Evolutionary conservation across 805 yeast genomes (phyloP).

Genomic region (Cyberlindnera xylosilytica): DNA sequence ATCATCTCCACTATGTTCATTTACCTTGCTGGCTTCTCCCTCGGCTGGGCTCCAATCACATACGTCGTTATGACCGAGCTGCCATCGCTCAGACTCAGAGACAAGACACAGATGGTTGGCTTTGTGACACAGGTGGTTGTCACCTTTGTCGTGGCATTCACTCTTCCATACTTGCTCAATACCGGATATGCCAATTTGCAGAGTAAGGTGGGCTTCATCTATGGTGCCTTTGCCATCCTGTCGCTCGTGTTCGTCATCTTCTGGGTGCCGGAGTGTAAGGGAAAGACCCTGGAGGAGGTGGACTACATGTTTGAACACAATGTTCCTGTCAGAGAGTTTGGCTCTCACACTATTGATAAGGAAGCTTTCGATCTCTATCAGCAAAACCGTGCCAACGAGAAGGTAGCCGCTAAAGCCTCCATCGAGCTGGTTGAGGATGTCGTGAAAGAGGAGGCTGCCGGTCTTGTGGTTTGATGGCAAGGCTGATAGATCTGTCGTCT

Average conservation of each 20-base stretch:
- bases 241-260: not conserved
- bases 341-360: not conserved
- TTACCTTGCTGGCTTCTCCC: not conserved
- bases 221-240: not conserved
- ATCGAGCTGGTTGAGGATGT: too few species aligned
- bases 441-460: too few species aligned
- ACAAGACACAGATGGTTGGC: not conserved
- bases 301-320: not conserved
- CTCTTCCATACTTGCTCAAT: not conserved
- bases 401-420: not conserved
- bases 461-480: too few species aligned
- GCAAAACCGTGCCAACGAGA: not conserved
- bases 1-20: not conserved
- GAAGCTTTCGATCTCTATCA: not conserved
- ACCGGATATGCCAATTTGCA: not conserved
- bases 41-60: not conserved
- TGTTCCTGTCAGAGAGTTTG: not conserved
- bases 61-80: not conserved
- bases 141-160: not conserved
- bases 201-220: not conserved
- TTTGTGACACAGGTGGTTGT: not conserved
- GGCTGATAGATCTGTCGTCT: too few species aligned
- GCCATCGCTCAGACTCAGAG: not conserved
- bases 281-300: not conserved
- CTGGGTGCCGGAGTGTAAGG: not conserved